Percentiles rank a stretch among this genome's conserved stretches.
phyloP scores from a whole-genome alignment of 2,329 filamentous ascomycete species.

The Spiromastix sp. region DNA sequence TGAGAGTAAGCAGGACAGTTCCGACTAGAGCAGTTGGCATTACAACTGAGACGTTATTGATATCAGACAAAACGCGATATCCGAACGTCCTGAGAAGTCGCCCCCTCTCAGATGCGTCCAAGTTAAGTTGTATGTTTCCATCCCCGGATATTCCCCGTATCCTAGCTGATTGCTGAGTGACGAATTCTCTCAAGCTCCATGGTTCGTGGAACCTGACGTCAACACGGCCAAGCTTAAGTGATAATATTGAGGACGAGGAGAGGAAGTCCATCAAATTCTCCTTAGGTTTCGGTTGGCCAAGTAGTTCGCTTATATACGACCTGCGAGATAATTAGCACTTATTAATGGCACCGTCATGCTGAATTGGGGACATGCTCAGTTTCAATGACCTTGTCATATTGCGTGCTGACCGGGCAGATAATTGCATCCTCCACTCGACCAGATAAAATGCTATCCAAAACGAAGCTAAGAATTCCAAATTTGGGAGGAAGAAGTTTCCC shows the following conservation, averaged over 20 bases:
- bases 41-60: conserved; percentile 91
- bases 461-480: conserved; percentile 86
- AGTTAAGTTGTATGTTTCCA: conserved; percentile 24
- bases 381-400: conserved; percentile 98
- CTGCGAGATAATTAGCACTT: too few relatives aligned
- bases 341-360: too few relatives aligned
- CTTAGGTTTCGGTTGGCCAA: conserved; percentile 90
- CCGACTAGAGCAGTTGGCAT: conserved; percentile 97
- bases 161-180: conserved; percentile 62
- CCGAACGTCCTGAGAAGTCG: conserved; percentile 76
- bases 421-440: conserved; percentile 83
- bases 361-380: conserved; percentile 65
- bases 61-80: conserved; percentile 85
- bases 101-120: conserved; percentile 48
- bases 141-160: conserved; percentile 35
- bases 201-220: conserved; percentile 95
- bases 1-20: conserved; percentile 80
- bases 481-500: conserved; percentile 91
- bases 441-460: conserved; percentile 80
- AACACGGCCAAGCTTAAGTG: conserved; percentile 77
- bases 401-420: conserved; percentile 90
- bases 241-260: conserved; percentile 79
- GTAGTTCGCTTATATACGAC: conserved; percentile 86
- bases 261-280: conserved; percentile 87
- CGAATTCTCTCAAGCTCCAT: conserved; percentile 78